These are phyloP conservation scores for Candolleomyces aberdarensis DNA, from an alignment of 768 basidiomycete genomes.

Conservation along the genomic window DNA sequence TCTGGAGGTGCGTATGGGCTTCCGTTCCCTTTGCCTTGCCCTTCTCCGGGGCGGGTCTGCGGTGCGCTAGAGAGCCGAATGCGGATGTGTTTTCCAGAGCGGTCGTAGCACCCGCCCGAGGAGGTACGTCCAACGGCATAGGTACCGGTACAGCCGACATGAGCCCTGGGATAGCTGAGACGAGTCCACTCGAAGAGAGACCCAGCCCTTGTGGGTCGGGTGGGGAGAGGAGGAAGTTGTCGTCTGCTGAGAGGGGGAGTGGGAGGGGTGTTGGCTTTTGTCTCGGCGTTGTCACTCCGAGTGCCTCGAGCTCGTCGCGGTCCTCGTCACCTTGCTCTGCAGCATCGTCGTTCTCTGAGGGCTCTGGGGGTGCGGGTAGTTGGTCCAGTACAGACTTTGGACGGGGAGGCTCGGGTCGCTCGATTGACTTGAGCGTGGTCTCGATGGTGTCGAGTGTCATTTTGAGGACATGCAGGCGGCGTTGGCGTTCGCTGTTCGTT, in stretches of 20 bases:
- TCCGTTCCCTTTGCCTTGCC: too few relatives aligned
- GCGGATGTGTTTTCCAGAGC: constrained; percentile 31
- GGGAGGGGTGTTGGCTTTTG: not conserved
- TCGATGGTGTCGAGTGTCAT: constrained; percentile 57
- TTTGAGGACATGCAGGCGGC: constrained; percentile 44
- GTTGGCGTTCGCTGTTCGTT: constrained; percentile 34
- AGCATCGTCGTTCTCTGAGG: not conserved
- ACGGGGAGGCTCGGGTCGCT: constrained; percentile 9
- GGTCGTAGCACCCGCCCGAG: constrained; percentile 8
- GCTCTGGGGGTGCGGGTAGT: constrained; percentile 11
- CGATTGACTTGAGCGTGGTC: constrained; percentile 38
- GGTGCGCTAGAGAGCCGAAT: not conserved
- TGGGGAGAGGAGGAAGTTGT: constrained; percentile 16
- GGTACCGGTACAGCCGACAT: constrained; percentile 9
- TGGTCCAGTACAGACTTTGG: constrained; percentile 19
- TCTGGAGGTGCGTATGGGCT: constrained; percentile 60
- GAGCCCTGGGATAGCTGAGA: constrained; percentile 12
- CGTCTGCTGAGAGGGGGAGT: not conserved
- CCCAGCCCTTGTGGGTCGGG: constrained; percentile 15
- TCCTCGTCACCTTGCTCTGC: constrained; percentile 1
- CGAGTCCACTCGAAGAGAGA: constrained; percentile 19
- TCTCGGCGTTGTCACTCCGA: not conserved
- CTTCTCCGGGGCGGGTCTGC: too few relatives aligned
- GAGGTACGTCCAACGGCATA: too few relatives aligned
- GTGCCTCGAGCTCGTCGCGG: constrained; percentile 3